A percentile compares a stretch with the other conserved stretches of the same genome.
Conservation (phyloP, 257 asterid species). For the Thymus mandschuricus region DNA sequence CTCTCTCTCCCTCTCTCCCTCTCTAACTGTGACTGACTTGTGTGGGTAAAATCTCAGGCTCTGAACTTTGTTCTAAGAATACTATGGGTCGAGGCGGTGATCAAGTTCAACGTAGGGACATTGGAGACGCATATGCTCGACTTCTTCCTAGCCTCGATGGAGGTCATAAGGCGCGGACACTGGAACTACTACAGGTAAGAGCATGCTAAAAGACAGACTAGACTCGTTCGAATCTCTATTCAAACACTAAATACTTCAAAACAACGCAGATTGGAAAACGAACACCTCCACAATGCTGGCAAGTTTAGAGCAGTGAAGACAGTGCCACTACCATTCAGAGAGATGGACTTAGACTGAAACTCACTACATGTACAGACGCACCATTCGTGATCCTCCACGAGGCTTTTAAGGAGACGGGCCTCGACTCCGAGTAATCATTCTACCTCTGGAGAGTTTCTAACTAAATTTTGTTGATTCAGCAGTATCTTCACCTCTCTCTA, state of each 20-base stretch:
- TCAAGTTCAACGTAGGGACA: slow-evolving; percentile 56
- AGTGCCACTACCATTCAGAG: slow-evolving; percentile 77
- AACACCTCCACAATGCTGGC: slow-evolving; percentile 75
- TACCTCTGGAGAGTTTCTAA: background rate
- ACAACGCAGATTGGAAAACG: slow-evolving; percentile 69
- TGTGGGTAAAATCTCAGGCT: slow-evolving; percentile 44
- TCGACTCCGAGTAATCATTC: too few relatives aligned
- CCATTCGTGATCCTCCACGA: background rate
- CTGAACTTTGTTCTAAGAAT: slow-evolving; percentile 80
- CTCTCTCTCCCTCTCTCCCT: background rate
- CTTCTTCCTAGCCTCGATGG: slow-evolving; percentile 81
- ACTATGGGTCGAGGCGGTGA: slow-evolving; percentile 84
- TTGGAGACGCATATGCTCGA: slow-evolving; percentile 74
- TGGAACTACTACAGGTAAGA: slow-evolving; percentile 94
- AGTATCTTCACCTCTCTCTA: background rate
- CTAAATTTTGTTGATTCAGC: background rate
- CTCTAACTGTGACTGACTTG: background rate
- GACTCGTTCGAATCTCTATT: background rate
- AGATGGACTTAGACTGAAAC: slow-evolving; percentile 50
- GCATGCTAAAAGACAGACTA: background rate
- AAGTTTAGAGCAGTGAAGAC: slow-evolving; percentile 79
- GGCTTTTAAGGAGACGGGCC: background rate
- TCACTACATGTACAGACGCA: background rate
- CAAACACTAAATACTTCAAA: slow-evolving; percentile 1
- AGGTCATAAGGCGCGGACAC: slow-evolving; percentile 98